Base-by-base conservation (phyloP, 768 basidiomycete species). In the Lactarius deliciosus region DNA sequence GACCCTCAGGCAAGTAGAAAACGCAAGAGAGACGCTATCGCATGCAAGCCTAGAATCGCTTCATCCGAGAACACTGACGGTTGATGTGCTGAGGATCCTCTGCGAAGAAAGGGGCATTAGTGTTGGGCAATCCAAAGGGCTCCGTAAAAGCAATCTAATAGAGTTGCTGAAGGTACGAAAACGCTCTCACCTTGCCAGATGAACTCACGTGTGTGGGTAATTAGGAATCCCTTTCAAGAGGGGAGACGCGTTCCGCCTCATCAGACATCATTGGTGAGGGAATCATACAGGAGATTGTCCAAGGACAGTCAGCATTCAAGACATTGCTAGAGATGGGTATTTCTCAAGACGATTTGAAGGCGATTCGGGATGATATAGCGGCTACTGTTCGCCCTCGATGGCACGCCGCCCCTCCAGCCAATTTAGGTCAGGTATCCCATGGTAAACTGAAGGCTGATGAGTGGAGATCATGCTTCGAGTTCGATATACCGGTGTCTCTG, bases 381-480 rank as follows among this genome's bases (percentile, higher is more conserved):
- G 58, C 22, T 6, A 59, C 58, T 25, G 18, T 43, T 59, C 40
- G 40, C 28, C 58, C 57, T 25, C 20, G 22, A 9, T 58, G 57
- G 57, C 57, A 58, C 13, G 57, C 40, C 15, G 36, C 57, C 40
- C 57, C 57, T 38, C 57, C 57, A 40, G 9, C 36, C n/a, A 41
- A 58, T 11, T 22, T 57, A 22, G 57, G 57, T 36, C n/a, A n/a
- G n/a, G n/a, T n/a, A n/a, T n/a, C n/a, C n/a, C n/a, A n/a, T n/a
- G n/a, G n/a, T n/a, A n/a, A 41, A 41, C 40, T 60, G 40, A 60
- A 60, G 28, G 58, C 58, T 20, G 58, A 60, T 60, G 58, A 60
- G 18, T 60, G 58, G 58, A 60, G 58, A 32, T 60, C 25, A 25
- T 60, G 58, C 40, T 60, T 60, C 15, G 58, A 60, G 41, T 60